Evolutionary conservation across 1,284 basidiomycete species (phyloP).

Genomic region (Wolfiporia cocos): DNA sequence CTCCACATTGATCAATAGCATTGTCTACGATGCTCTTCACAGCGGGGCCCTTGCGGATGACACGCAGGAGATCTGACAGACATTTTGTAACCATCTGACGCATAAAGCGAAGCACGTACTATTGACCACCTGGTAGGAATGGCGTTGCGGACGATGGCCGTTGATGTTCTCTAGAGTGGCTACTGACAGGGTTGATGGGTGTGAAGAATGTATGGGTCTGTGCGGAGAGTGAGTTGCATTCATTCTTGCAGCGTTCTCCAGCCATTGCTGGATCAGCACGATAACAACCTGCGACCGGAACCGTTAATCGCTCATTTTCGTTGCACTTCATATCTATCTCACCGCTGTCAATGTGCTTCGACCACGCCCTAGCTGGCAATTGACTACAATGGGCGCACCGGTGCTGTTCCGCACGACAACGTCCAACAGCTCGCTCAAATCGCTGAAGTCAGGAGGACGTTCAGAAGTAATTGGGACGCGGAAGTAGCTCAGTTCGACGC

Average conservation of each 20-base stretch:
- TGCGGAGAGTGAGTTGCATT: constrained; percentile 32
- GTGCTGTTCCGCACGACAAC: constrained; percentile 76
- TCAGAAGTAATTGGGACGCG: constrained; percentile 92
- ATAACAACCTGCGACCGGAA: constrained; percentile 59
- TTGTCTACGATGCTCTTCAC: constrained; percentile 91
- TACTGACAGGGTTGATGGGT: constrained; percentile 26
- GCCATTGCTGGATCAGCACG: constrained; percentile 84
- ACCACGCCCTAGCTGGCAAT: constrained; percentile 96
- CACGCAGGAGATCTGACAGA: constrained; percentile 74
- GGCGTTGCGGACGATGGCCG: constrained; percentile 33
- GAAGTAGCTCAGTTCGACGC: constrained; percentile 69
- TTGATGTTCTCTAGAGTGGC: constrained; percentile 22
- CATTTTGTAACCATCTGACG: neutral
- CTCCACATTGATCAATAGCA: constrained; percentile 83
- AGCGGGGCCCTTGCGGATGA: constrained; percentile 84
- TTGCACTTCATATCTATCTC: constrained; percentile 17
- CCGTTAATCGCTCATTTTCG: neutral
- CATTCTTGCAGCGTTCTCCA: constrained; percentile 36
- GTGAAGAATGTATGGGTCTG: constrained; percentile 32
- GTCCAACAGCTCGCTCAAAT: constrained; percentile 74
- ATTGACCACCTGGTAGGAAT: constrained; percentile 77
- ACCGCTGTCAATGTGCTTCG: constrained; percentile 88
- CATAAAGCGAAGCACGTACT: constrained; percentile 39
- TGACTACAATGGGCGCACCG: constrained; percentile 84
- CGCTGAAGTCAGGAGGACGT: constrained; percentile 63